Conservation (phyloP, 352 stramenopile species). For the Phytophthora macrochlamydospora region DNA sequence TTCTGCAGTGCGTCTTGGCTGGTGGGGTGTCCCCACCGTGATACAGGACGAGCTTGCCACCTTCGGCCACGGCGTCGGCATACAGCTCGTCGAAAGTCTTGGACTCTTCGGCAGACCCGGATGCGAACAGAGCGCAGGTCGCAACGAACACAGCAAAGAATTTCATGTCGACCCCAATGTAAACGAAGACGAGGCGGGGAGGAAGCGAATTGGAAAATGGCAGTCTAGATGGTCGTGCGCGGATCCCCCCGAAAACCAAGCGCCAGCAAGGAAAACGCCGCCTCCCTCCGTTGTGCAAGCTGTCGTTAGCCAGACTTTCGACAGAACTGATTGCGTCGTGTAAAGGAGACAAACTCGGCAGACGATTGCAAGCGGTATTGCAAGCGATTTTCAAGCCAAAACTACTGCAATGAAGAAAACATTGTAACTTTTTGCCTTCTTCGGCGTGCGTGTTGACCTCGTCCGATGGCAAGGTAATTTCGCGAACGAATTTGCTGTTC, state of each 20-base stretch:
- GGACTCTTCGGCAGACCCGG: slow-evolving; percentile 24
- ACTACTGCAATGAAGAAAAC: no score
- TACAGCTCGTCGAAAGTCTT: slow-evolving; percentile 51
- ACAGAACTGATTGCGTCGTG: no score
- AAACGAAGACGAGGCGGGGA: not conserved
- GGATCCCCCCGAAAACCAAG: no score
- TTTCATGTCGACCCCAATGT: slow-evolving; percentile 2
- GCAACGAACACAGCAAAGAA: slow-evolving; percentile 12
- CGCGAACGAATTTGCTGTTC: no score
- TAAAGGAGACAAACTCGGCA: no score
- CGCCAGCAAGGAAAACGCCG: not conserved
- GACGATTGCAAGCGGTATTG: no score
- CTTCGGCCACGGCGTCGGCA: slow-evolving; percentile 45
- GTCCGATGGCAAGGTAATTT: no score
- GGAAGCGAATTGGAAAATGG: slow-evolving; percentile 13
- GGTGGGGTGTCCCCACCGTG: slow-evolving; percentile 33
- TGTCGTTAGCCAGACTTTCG: no score
- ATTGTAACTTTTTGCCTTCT: no score
- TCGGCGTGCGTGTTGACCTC: no score
- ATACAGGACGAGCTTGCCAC: slow-evolving; percentile 51
- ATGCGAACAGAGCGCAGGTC: slow-evolving; percentile 1
- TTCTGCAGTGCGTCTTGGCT: slow-evolving; percentile 24
- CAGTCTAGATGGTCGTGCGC: not conserved
- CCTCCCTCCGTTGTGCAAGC: no score
- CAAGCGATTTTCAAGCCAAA: no score